A percentile compares a stretch with the other conserved stretches of the same genome.
Conservation (phyloP, 371 early-diverging fungal genomes). For the Mortierella sp. region DNA sequence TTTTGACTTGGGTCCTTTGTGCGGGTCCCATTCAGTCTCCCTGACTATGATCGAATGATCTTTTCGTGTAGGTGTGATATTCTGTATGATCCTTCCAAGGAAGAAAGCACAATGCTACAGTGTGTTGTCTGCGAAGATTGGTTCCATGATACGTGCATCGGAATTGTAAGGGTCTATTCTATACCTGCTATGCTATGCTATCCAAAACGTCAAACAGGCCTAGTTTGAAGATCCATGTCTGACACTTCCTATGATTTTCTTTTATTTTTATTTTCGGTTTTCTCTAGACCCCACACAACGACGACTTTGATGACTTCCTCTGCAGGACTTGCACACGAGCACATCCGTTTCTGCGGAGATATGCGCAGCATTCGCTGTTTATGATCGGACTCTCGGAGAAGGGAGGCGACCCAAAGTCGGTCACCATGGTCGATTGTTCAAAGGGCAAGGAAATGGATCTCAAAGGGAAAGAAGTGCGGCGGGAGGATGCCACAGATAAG, state of each 20-base stretch:
- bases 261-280: too few species aligned
- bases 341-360: constrained; percentile 67
- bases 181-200: too few species aligned
- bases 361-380: constrained; percentile 61
- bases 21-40: not conserved
- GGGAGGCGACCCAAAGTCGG: constrained; percentile 53
- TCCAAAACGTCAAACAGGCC: too few species aligned
- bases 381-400: constrained; percentile 60
- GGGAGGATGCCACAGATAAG: not conserved
- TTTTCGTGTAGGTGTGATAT: constrained; percentile 81
- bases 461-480: not conserved
- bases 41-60: not conserved
- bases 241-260: constrained; percentile 9
- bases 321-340: constrained; percentile 80
- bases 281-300: constrained; percentile 70
- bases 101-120: constrained; percentile 84
- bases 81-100: constrained; percentile 78
- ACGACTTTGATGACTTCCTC: constrained; percentile 81
- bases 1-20: too few species aligned
- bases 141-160: constrained; percentile 89
- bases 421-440: constrained; percentile 38
- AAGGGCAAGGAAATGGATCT: constrained; percentile 6
- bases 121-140: constrained; percentile 89
- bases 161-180: constrained; percentile 57
- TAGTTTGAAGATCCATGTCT: not conserved